Base-by-base conservation (phyloP, 1,284 basidiomycete species). In the Apiotrichum veenhuisii region DNA sequence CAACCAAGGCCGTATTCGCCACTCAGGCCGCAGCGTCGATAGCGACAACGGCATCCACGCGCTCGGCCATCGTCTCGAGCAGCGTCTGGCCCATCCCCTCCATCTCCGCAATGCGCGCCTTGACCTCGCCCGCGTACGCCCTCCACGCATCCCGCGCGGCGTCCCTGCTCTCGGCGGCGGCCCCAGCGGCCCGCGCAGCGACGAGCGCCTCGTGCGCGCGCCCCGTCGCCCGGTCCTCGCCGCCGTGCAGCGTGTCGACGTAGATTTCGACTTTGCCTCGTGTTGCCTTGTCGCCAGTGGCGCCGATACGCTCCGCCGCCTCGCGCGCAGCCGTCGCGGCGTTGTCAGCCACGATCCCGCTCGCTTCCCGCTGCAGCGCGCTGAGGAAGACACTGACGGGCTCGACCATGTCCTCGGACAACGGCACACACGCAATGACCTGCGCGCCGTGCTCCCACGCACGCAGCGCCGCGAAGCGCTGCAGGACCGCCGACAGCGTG, bases 401-500 rank as follows among this genome's bases (percentile, higher is more conserved):
- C 25, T 57, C 50, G 50, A 52, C 44, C 3, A 37, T 30, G 9
- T 46, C 50, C 38, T n/a, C n/a, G n/a, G n/a, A 30, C 36, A 23
- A 26, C n/a, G 23, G n/a, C 45, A 11, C 25, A 11, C 20, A 46
- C 23, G 22, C 44, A 12, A 25, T 15, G 11, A 52, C 49, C 43
- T 54, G 44, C 15, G 44, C 12, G 4, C 52, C 57, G 0, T 46
- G 30, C 25, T n/a, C 30, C 49, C 53, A 51, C 9, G 50, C 48
- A 7, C 25, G 46, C 40, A 37, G 22, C 9, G 23, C 25, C 0
- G 34, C 46, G 5, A 54, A 26, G 8, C 58, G 58, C 27, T 44
- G 40, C 18, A 55, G 45, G 8, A 52, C n/a, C 12, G 58, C 58
- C 3, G 45, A 25, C 1, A 25, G 15, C 10, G 54, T 43, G 8